Base-by-base conservation (phyloP, 768 basidiomycete species). In the Naganishia antarctica region DNA sequence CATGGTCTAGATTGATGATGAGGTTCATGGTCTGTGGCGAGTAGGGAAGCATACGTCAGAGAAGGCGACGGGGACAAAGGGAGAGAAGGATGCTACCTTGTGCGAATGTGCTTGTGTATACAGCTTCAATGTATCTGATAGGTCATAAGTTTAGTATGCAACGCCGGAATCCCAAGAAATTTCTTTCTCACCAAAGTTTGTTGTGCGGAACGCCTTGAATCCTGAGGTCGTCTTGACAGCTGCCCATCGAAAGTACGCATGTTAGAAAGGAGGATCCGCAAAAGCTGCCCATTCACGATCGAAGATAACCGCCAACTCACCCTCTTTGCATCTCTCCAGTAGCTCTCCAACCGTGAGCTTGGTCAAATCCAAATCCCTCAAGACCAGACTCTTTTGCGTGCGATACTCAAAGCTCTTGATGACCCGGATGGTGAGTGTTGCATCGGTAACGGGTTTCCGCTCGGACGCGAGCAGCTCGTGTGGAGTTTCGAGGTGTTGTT, bases 1-100 rank as follows among this genome's bases (percentile, higher is more conserved):
- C 94, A 71, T 93, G 84, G 72, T 96, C 91, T 63, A 98, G 83
- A 77, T 99, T 99, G 74, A 99, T 97, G 78, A 99, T 97, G 29
- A 99, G 82, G 79, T 99, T 98, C 32, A 89, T 89, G 1, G 93
- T 94, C 94, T 97, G 65, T n/a, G 71, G 16, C 6, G 62, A 34
- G 28, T 41, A 26, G 25, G 53, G 48, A 26, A 40, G 21, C 34
- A 31, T 18, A n/a, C 13, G 21, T 29, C 50, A 41, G 25, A n/a
- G 1, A 5, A 46, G 13, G 31, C 4, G 25, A 57, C 4, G 25
- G n/a, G 5, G 26, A 28, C 21, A 41, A 43, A 47, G 43, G 31
- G 2, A 13, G 4, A 11, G 26, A 23, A 43, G 16, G 34, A 12
- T 28, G 77, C 21, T 58, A 88, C 94, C 84, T 99, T 99, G 60